Evolutionary conservation across 768 basidiomycete species (phyloP).

Genomic region (Mycena galopus): DNA sequence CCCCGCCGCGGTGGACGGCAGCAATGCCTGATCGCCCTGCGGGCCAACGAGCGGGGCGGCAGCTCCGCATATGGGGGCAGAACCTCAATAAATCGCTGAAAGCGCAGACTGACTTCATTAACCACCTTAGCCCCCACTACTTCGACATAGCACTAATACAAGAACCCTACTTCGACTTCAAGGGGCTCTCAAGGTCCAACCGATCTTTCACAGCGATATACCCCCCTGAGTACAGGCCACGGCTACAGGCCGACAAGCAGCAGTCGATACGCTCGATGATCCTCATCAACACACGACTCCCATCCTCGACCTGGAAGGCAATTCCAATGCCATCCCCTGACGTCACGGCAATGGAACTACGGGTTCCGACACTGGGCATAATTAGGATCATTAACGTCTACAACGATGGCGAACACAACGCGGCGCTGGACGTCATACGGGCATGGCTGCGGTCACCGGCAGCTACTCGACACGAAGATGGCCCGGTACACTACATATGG

Average conservation of each 20-base stretch:
- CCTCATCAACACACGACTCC: constrained; percentile 10
- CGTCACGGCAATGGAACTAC: constrained; percentile 40
- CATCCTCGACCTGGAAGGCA: neutral
- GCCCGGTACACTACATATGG: constrained; percentile 44
- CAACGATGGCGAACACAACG: constrained; percentile 33
- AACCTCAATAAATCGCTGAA: constrained; percentile 44
- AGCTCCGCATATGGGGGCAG: constrained; percentile 38
- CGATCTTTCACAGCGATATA: constrained; percentile 39
- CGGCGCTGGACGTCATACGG: neutral
- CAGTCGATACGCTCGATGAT: neutral
- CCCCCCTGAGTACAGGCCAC: constrained; percentile 42
- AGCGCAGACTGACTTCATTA: constrained; percentile 18
- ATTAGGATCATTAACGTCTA: constrained; percentile 44
- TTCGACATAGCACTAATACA: constrained; percentile 39
- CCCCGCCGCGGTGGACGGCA: neutral
- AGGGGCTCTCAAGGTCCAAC: constrained; percentile 14
- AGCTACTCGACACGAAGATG: neutral
- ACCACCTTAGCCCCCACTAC: neutral
- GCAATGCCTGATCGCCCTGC: neutral
- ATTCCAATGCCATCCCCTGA: constrained; percentile 6
- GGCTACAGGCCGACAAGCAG: neutral
- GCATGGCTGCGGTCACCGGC: neutral
- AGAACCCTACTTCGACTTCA: constrained; percentile 34
- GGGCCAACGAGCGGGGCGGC: neutral
- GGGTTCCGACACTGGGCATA: constrained; percentile 24